A percentile compares a stretch with the other conserved stretches of the same genome.
phyloP scores from a whole-genome alignment of 345 rosid genomes.

The Boechera divaricarpa region DNA sequence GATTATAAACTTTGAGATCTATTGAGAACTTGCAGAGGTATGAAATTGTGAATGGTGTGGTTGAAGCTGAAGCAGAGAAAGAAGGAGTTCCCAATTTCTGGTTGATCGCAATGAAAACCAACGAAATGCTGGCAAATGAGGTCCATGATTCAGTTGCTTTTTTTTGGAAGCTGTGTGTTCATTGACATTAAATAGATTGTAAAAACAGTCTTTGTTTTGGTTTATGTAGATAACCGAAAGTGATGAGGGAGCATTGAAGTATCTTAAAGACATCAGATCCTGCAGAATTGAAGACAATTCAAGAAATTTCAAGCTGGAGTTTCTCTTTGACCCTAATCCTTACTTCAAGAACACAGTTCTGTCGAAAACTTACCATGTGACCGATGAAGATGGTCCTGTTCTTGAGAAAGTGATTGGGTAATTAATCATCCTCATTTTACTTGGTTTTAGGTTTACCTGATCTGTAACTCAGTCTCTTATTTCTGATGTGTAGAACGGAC shows the following conservation, averaged over 20 bases:
- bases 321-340: conserved; percentile 84
- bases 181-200: not conserved
- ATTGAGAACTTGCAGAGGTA: conserved; percentile 42
- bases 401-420: conserved; percentile 88
- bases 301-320: conserved; percentile 93
- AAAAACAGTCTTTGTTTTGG: not conserved
- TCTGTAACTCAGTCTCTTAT: not conserved
- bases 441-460: not conserved
- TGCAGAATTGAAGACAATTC: conserved; percentile 65
- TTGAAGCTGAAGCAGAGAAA: conserved; percentile 38
- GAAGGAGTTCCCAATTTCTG: conserved; percentile 93
- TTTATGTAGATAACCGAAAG: conserved; percentile 68
- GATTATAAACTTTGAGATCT: not conserved
- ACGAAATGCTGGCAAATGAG: conserved; percentile 83
- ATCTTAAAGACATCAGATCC: conserved; percentile 84
- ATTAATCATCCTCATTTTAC: not conserved
- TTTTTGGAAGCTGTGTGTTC: not conserved
- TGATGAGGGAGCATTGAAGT: conserved; percentile 87
- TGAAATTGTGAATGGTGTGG: conserved; percentile 45
- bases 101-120: conserved; percentile 91
- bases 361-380: conserved; percentile 90
- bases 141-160: conserved; percentile 10
- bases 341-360: conserved; percentile 79
- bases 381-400: conserved; percentile 81
- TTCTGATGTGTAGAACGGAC: conserved; percentile 57